phyloP scores from a whole-genome alignment of 768 basidiomycete genomes.

The Naematelia encephala region DNA sequence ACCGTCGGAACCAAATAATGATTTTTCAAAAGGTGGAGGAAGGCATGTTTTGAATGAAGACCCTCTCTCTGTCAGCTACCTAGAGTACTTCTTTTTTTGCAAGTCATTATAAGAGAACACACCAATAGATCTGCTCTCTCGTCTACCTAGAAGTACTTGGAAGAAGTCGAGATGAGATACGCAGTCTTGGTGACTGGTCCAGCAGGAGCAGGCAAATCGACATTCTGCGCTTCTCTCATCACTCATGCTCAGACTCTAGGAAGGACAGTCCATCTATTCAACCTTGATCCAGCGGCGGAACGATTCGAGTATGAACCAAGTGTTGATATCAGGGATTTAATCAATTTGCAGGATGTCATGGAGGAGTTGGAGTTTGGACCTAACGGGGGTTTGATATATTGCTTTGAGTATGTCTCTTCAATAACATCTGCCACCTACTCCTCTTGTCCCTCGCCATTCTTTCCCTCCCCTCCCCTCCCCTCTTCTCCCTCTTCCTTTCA shows the following conservation, averaged over 20 bases:
- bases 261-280: constrained; percentile 85
- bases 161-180: constrained; percentile 44
- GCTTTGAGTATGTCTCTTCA: constrained; percentile 81
- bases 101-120: too few relatives aligned
- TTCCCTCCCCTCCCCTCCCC: background rate
- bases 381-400: constrained; percentile 94
- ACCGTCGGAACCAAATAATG: too few relatives aligned
- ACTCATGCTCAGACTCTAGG: constrained; percentile 81
- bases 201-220: constrained; percentile 96
- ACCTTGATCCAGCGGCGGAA: constrained; percentile 92
- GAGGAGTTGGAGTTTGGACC: constrained; percentile 89
- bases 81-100: too few relatives aligned
- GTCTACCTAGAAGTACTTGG: too few relatives aligned
- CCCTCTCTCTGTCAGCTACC: too few relatives aligned
- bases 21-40: too few relatives aligned
- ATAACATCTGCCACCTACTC: background rate
- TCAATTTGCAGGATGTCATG: constrained; percentile 95
- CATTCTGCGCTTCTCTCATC: constrained; percentile 81
- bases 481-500: constrained; percentile 50
- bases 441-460: background rate
- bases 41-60: too few relatives aligned
- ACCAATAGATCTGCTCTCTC: too few relatives aligned
- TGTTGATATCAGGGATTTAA: constrained; percentile 89
- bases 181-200: constrained; percentile 63
- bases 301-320: constrained; percentile 88